Evolutionary conservation across 78 protist genomes (phyloP).

Genomic region (Polysphondylium violaceum): DNA sequence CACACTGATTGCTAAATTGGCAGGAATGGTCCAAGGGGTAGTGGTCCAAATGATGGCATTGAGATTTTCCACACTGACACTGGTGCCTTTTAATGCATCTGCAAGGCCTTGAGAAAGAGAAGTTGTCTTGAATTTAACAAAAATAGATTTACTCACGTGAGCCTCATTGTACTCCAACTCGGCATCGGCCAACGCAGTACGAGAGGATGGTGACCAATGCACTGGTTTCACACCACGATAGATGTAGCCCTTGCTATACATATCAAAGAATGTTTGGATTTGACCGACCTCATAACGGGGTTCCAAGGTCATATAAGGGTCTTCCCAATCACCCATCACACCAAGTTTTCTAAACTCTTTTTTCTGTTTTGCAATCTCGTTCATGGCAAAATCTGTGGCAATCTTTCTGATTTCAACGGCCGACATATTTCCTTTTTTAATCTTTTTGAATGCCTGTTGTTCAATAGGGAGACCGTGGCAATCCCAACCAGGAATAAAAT

Average conservation of each 20-base stretch:
- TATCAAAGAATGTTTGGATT: conserved; percentile 83
- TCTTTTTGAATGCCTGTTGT: conserved; percentile 83
- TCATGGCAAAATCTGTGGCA: conserved; percentile 79
- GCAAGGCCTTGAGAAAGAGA: neutral
- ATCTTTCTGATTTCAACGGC: conserved; percentile 72
- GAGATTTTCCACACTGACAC: conserved; percentile 13
- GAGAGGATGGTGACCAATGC: conserved; percentile 95
- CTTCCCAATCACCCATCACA: conserved; percentile 90
- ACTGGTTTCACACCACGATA: conserved; percentile 94
- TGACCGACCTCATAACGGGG: conserved; percentile 91
- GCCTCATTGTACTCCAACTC: conserved; percentile 93
- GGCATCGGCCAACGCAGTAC: conserved; percentile 97
- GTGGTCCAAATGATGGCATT: conserved; percentile 95
- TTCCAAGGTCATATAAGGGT: conserved; percentile 88
- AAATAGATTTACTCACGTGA: conserved; percentile 87
- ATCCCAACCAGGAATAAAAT: conserved; percentile 86
- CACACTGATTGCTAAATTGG: conserved; percentile 91
- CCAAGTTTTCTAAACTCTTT: conserved; percentile 63
- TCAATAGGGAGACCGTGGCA: conserved; percentile 98
- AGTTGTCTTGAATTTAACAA: conserved; percentile 71
- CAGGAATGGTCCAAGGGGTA: conserved; percentile 98
- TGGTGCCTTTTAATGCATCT: neutral
- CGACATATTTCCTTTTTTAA: conserved; percentile 32
- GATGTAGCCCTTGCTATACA: conserved; percentile 86
- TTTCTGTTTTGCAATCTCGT: conserved; percentile 68